Evolutionary conservation across 208 protist species (phyloP), one percentile per base, ranked within the genome.

Genomic region (Naegleria fowleri): DNA sequence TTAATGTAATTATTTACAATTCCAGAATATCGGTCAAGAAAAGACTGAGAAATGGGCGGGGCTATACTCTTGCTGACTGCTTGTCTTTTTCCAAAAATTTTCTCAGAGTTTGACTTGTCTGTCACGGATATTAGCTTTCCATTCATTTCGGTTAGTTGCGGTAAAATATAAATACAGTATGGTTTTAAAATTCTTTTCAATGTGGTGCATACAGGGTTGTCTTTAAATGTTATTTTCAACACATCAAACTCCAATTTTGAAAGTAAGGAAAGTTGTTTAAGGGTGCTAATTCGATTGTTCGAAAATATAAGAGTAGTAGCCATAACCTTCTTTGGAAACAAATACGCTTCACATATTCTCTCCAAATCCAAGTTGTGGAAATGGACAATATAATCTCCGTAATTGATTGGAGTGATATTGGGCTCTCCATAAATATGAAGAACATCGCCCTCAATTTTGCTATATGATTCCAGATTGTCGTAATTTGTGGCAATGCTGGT

Each of bases 21-120:
- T 67, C 55, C 55, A 67, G 55, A 67, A 67, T 67, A 67, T 67
- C 55, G 4, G 1, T 67, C 55, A 15, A 67, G 22, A 22, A 67
- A 2, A 13, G 11, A 29, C 3, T 79, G 19, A 4, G 67, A 7
- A 36, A 79, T 33, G 1, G 67, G 67, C 36, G 25, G 13, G 0
- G 67, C 25, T 15, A 79, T 79, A 36, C 36, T 0, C 29, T 79
- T 79, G 29, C 25, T 13, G 19, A 79, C 67, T 0, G 67, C 67
- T 36, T 79, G 16, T 79, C 67, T 79, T 79, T 79, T 79, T 36
- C 67, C 67, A 79, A 79, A 79, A 15, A 79, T 79, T n/a, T 79
- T 79, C 25, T 79, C 67, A 36, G 67, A 79, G 36, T 79, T 79
- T 2, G 29, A 79, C 36, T 36, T 79, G 25, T 79, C 67, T 13